Percentiles rank a stretch among this genome's conserved stretches.
These are phyloP conservation scores for Helianthus tuberosus DNA, from an alignment of 129 eudicot species.

Conservation along the genomic window DNA sequence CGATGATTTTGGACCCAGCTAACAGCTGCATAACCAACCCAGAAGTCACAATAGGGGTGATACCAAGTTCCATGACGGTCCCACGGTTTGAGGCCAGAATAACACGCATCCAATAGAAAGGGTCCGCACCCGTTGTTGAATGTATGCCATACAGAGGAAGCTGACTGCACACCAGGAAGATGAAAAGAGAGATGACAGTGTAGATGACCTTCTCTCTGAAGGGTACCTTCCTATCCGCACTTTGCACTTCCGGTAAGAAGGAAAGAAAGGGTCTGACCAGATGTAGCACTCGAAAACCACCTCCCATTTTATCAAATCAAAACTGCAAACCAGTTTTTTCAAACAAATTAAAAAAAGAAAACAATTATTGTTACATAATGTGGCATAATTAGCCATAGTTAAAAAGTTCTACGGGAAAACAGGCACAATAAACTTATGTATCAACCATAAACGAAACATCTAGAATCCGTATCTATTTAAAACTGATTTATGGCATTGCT, in stretches of 20 bases:
- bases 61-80: slow-evolving; percentile 64
- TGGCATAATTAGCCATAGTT: not conserved
- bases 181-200: slow-evolving; percentile 57
- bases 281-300: slow-evolving; percentile 60
- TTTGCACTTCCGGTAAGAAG: slow-evolving; percentile 53
- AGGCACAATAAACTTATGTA: not conserved
- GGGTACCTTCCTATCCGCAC: slow-evolving; percentile 60
- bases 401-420: not conserved
- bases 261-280: slow-evolving; percentile 56
- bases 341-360: not conserved
- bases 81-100: slow-evolving; percentile 62
- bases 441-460: not conserved
- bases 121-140: slow-evolving; percentile 61
- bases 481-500: not conserved
- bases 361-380: slow-evolving; percentile 1
- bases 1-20: slow-evolving; percentile 36
- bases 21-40: slow-evolving; percentile 54
- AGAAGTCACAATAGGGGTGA: slow-evolving; percentile 56
- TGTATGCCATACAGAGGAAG: slow-evolving; percentile 74
- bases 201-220: slow-evolving; percentile 66
- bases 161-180: slow-evolving; percentile 66
- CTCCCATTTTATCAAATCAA: slow-evolving; percentile 42
- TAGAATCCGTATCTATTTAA: not conserved
- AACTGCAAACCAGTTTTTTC: slow-evolving; percentile 17
- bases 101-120: slow-evolving; percentile 69